Percentiles rank a stretch among this genome's conserved stretches.
phyloP scores from a whole-genome alignment of 1,139 yeast species.

The Blastobotrys malaysiensis region DNA sequence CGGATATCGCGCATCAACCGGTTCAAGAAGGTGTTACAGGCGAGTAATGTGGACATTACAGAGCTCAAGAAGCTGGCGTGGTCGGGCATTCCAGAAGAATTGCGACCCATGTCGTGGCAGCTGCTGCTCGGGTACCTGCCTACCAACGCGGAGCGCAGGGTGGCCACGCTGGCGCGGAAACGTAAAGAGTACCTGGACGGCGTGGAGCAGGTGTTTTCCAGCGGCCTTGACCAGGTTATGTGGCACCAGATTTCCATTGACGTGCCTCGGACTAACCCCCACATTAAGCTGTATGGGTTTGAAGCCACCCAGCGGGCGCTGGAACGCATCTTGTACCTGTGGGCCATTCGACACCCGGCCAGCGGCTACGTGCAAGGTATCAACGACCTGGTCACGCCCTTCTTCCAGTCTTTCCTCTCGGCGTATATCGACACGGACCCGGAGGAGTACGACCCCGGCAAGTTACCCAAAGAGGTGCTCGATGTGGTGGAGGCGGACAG shows the following conservation, averaged over 20 bases:
- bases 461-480: conserved; percentile 50
- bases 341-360: conserved; percentile 98
- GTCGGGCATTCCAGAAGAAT: conserved; percentile 86
- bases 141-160: conserved; percentile 71
- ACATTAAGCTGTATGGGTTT: conserved; percentile 63
- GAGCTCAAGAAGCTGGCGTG: conserved; percentile 78
- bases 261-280: conserved; percentile 91
- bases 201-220: conserved; percentile 52
- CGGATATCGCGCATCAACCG: conserved; percentile 57
- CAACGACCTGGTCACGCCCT: conserved; percentile 91
- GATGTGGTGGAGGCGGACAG: conserved; percentile 84
- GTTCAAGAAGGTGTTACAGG: conserved; percentile 59
- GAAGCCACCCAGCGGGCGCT: conserved; percentile 68
- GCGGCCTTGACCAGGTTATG: conserved; percentile 65
- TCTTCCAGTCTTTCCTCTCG: conserved; percentile 77
- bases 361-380: conserved; percentile 99
- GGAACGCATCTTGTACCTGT: conserved; percentile 75
- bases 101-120: conserved; percentile 88
- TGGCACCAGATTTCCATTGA: conserved; percentile 97
- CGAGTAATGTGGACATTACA: conserved; percentile 55
- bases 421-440: conserved; percentile 53
- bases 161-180: conserved; percentile 63
- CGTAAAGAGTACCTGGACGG: conserved; percentile 85
- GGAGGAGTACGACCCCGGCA: conserved; percentile 56
- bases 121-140: conserved; percentile 85